phyloP scores from a whole-genome alignment of 345 rosid species.

The Dipteronia sinensis region DNA sequence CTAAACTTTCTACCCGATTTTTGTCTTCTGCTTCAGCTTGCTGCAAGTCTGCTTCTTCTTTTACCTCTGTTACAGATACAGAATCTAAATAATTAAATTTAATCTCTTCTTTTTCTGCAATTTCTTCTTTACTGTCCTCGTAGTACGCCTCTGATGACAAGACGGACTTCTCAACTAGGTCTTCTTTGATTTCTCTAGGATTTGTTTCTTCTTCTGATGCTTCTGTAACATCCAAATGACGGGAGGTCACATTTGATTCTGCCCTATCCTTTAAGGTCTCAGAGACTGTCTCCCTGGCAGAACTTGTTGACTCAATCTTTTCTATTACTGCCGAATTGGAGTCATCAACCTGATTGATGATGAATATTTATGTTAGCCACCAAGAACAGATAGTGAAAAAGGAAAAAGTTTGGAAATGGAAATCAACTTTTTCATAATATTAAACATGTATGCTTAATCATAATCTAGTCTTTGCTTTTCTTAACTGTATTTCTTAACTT shows the following conservation, averaged over 20 bases:
- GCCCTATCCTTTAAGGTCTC: constrained; percentile 9
- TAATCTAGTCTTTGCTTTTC: neutral
- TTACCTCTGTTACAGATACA: neutral
- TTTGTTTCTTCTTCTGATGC: constrained; percentile 16
- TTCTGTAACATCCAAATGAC: neutral
- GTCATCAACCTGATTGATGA: constrained; percentile 28
- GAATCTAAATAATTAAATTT: neutral
- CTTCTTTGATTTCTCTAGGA: constrained; percentile 14
- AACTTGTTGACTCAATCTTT: constrained; percentile 24
- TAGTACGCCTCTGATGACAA: neutral
- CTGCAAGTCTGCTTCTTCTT: constrained; percentile 21
- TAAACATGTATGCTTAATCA: neutral
- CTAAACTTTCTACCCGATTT: constrained; percentile 21
- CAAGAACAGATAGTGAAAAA: neutral
- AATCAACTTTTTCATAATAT: neutral
- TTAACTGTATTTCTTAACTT: neutral
- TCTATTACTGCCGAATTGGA: constrained; percentile 17
- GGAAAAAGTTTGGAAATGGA: neutral
- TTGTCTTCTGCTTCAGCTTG: constrained; percentile 30
- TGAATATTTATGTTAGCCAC: constrained; percentile 10
- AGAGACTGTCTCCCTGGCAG: constrained; percentile 15
- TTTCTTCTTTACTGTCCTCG: constrained; percentile 24
- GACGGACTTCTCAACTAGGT: constrained; percentile 6
- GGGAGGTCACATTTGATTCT: constrained; percentile 19
- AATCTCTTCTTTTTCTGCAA: constrained; percentile 6